phyloP scores from a whole-genome alignment of 768 basidiomycete genomes.

The Brasilioporus rufonigricans region DNA sequence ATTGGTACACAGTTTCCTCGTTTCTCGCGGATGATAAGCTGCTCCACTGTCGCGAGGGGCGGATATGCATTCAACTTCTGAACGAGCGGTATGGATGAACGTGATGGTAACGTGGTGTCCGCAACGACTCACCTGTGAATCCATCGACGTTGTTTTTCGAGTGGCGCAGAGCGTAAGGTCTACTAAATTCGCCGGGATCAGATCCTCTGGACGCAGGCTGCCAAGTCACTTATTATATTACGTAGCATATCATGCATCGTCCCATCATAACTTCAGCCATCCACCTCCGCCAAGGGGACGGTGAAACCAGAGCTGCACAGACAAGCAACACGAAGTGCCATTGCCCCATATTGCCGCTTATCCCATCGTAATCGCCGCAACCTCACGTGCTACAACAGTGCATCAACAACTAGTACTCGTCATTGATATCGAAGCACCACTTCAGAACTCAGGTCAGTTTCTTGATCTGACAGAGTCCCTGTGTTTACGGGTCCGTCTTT shows the following conservation, averaged over 20 bases:
- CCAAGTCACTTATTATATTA: background rate
- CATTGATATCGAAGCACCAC: background rate
- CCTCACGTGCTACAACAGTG: background rate
- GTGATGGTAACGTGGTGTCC: conserved; percentile 27
- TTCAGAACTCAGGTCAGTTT: background rate
- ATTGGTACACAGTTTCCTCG: conserved; percentile 91
- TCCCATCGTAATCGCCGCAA: background rate
- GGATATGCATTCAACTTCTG: conserved; percentile 72
- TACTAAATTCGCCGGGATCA: background rate
- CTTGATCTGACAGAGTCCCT: background rate
- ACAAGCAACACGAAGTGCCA: background rate
- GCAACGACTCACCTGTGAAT: conserved; percentile 43
- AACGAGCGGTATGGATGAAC: conserved; percentile 53
- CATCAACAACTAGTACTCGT: background rate
- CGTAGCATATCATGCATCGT: background rate
- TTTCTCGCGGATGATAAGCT: conserved; percentile 76
- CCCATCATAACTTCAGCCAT: too few species aligned
- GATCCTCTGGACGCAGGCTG: background rate
- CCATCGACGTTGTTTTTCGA: conserved; percentile 38
- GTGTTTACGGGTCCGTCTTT: background rate
- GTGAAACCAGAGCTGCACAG: background rate
- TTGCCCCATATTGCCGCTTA: background rate
- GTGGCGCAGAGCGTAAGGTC: background rate
- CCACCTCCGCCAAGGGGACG: background rate
- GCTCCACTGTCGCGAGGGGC: conserved; percentile 70